These are phyloP conservation scores for Barnettozyma siamensis DNA, from an alignment of 805 yeast species.

Conservation along the genomic window DNA sequence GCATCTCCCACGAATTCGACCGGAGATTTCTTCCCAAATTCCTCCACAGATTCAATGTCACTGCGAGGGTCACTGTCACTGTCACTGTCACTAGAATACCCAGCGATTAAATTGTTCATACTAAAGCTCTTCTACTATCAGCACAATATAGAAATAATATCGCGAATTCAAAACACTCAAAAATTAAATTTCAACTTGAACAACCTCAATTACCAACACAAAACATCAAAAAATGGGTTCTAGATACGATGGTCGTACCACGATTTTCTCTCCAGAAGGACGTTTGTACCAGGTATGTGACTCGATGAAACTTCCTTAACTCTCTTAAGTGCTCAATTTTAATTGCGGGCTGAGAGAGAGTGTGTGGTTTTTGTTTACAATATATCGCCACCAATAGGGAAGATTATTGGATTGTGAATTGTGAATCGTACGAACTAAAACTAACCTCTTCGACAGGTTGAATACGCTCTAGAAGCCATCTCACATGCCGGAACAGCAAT, in stretches of 20 bases:
- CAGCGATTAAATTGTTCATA: neutral
- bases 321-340: too few species aligned
- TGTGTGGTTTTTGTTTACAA: too few species aligned
- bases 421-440: neutral
- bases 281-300: constrained; percentile 78
- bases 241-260: constrained; percentile 98
- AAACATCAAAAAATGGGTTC: constrained; percentile 49
- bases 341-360: too few species aligned
- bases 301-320: too few species aligned
- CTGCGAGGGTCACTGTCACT: neutral
- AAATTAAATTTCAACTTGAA: neutral
- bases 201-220: neutral
- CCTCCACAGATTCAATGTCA: constrained; percentile 6
- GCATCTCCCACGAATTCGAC: too few species aligned
- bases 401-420: neutral
- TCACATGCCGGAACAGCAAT: constrained; percentile 98
- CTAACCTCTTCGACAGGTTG: constrained; percentile 55
- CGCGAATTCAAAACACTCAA: neutral
- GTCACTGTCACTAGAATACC: constrained; percentile 14
- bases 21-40: too few species aligned
- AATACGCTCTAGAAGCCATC: constrained; percentile 94
- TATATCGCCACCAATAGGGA: constrained; percentile 10
- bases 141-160: too few species aligned
- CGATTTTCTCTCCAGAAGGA: constrained; percentile 98
- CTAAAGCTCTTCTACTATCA: too few species aligned